Conservation (phyloP, 106 monocot species). For the Dioscorea dumetorum region DNA sequence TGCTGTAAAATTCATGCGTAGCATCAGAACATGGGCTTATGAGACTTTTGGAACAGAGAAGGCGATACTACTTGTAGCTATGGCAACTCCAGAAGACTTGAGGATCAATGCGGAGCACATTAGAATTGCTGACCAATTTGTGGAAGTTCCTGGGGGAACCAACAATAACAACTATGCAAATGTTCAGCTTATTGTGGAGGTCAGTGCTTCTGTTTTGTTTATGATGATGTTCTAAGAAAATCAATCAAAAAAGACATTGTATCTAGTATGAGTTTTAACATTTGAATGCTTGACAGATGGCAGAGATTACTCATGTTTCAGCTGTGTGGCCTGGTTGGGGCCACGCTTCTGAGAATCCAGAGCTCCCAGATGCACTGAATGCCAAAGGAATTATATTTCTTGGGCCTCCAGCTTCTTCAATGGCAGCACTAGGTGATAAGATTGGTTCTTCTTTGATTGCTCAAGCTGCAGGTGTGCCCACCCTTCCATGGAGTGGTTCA, state of each 20-base stretch:
- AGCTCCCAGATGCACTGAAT: constrained; percentile 83
- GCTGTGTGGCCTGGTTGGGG: constrained; percentile 99
- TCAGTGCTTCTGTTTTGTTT: constrained; percentile 15
- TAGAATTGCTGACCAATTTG: constrained; percentile 97
- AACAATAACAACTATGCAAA: constrained; percentile 99
- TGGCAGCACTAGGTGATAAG: constrained; percentile 96
- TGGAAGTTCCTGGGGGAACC: constrained; percentile 96
- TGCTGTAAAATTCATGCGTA: constrained; percentile 93
- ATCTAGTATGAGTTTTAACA: neutral
- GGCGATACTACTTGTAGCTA: constrained; percentile 83
- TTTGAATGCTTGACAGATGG: constrained; percentile 44
- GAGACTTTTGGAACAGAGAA: constrained; percentile 94
- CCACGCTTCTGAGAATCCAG: constrained; percentile 98
- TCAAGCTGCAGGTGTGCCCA: constrained; percentile 96
- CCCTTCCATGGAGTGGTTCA: constrained; percentile 98
- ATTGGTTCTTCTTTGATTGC: constrained; percentile 98
- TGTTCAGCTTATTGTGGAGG: constrained; percentile 99
- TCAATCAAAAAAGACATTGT: too few relatives aligned
- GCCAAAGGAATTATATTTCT: constrained; percentile 95
- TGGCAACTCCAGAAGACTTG: constrained; percentile 99
- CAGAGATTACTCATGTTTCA: constrained; percentile 88
- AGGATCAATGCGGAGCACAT: constrained; percentile 98
- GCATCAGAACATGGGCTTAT: constrained; percentile 88
- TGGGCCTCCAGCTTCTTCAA: constrained; percentile 83
- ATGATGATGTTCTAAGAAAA: neutral